These are phyloP conservation scores for Hypoxylon sp. DNA, from an alignment of 2,329 filamentous ascomycete species.

Conservation along the genomic window DNA sequence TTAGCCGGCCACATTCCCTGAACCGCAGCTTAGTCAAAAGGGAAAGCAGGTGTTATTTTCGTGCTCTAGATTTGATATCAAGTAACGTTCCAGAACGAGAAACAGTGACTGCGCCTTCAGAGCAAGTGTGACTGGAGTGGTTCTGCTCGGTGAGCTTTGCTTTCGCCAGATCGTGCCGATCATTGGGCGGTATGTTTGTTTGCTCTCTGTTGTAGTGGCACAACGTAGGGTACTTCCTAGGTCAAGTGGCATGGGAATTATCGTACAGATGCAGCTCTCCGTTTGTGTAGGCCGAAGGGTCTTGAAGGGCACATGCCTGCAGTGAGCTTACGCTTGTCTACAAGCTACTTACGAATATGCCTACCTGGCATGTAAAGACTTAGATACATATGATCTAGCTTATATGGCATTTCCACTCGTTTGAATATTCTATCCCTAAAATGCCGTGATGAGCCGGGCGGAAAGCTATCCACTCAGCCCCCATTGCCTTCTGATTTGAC, in stretches of 20 bases:
- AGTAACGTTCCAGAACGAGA: background rate
- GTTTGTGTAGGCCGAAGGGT: background rate
- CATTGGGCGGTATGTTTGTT: conserved; percentile 8
- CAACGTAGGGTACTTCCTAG: background rate
- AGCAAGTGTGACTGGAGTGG: background rate
- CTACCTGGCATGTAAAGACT: no score
- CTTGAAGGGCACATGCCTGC: background rate
- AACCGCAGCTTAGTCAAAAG: background rate
- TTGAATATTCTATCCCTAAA: background rate
- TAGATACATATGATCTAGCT: no score
- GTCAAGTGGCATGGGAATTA: conserved; percentile 1
- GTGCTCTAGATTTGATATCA: background rate
- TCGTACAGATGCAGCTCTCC: background rate
- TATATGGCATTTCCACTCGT: no score
- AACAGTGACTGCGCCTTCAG: background rate
- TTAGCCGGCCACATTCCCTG: conserved; percentile 3
- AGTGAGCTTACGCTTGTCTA: background rate
- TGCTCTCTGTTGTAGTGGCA: background rate
- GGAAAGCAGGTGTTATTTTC: background rate
- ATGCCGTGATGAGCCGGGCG: background rate
- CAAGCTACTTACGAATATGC: no score
- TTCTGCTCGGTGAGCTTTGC: background rate
- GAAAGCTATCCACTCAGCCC: background rate
- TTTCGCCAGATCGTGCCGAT: background rate
- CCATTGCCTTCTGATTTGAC: background rate